Base-by-base conservation (phyloP, 495 filamentous ascomycete genomes). In the Penicillium simplicissimum region DNA sequence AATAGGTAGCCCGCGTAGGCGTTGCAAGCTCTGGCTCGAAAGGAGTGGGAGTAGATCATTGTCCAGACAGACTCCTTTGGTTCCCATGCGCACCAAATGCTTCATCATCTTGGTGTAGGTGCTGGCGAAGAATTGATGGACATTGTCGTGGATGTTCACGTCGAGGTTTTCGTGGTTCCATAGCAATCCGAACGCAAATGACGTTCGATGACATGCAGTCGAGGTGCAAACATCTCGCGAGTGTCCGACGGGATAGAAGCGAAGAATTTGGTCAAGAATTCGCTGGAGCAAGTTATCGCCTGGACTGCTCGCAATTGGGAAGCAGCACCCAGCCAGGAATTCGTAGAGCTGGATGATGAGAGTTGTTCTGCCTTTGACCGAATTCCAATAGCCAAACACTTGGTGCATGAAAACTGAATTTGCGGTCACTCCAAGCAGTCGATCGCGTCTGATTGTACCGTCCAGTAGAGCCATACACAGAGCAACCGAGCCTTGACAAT, bases 341-440 rank as follows among this genome's bases (percentile, higher is more conserved):
- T 70, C 58, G 25, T 68, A 68, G 0, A 63, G 10, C 1, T 57
- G 58, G 25, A 70, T 62, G 0, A 68, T 71, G 5, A 85, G 59
- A 0, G 84, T 82, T 1, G 77, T 73, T 21, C 40, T 43, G 8
- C 40, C 40, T 73, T 90, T 90, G 60, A 82, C 66, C 65, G 83
- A 75, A 68, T 90, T 90, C 62, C 83, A 70, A 6, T 74, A 75
- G 33, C 71, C 74, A 76, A 84, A 89, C 37, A 83, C 75, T 8
- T 86, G 86, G 68, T 87, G 84, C 71, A 87, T 81, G 75, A 90
- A 89, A 1, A 89, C 87, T 35, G 87, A 82, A 37, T 80, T 84
- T 61, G 80, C 82, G 1, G 84, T 86, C 45, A 89, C 74, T n/a
- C 88, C 88, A 80, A 65, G 49, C 8, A 70, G 14, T 4, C 63